Evolutionary conservation across 1,284 basidiomycete species (phyloP), one percentile per base, ranked within the genome.

Genomic region (Austroboletus niveus): DNA sequence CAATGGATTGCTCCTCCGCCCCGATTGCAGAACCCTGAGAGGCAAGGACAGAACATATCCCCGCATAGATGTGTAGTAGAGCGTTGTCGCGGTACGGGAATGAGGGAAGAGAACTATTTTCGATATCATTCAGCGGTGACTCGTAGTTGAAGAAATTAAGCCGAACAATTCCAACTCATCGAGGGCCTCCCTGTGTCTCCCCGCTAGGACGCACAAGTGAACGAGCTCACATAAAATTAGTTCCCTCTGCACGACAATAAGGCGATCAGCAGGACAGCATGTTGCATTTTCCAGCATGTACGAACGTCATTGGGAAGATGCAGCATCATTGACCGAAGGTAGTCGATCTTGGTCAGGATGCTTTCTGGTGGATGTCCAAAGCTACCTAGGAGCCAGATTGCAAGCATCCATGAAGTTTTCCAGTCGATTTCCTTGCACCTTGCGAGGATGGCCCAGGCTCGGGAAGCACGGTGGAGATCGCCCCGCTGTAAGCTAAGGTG

Each of bases 31-130:
- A 44, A 36, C 35, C 41, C 58, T 82, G 82, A 17, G 82, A 77
- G 17, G 81, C 68, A 59, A 84, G 80, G 20, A 93, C 73, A 36
- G 76, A 80, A 10, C 92, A 70, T 54, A 94, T 69, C 3, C 90
- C 93, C 4, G 92, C 92, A 58, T 94, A 94, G 8, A 84, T 74
- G 62, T 94, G 90, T 35, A 95, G 73, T 3, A 83, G 72, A 2
- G 87, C 78, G 53, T 91, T 89, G 56, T 92, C 87, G 62, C 86
- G 84, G 71, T 87, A 95, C 1, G 93, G 93, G 65, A 88, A 87
- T 1, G 89, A 87, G 0, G 89, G 85, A 11, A 95, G 77, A 65
- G 90, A 94, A 32, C 91, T 94, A 57, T 7, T 39, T 42, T 43
- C 35, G 57, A 48, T 15, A 35, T 47, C 39, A 52, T 22, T 55